Percentiles rank a stretch among this genome's conserved stretches.
phyloP scores from a whole-genome alignment of 2,329 filamentous ascomycete genomes.

The Raffaelea arxii region DNA sequence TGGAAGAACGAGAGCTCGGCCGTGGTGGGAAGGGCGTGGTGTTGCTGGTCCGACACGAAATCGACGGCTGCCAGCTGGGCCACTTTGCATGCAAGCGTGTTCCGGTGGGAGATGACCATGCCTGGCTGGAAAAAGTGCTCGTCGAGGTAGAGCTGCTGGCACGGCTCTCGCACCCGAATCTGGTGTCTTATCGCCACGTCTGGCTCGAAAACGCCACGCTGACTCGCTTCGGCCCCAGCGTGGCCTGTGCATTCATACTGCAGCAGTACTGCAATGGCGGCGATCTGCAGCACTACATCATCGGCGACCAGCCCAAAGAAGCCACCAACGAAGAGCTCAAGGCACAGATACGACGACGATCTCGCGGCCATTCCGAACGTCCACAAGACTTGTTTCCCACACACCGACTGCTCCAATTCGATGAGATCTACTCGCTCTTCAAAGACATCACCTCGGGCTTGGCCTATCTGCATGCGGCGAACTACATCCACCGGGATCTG shows the following conservation, averaged over 20 bases:
- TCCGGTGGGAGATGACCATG: conserved; percentile 87
- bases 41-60: conserved; percentile 80
- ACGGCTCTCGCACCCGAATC: conserved; percentile 83
- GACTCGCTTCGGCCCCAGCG: conserved; percentile 77
- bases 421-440: conserved; percentile 96
- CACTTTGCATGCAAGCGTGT: conserved; percentile 96
- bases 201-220: conserved; percentile 89
- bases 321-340: conserved; percentile 79
- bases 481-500: conserved; percentile 91
- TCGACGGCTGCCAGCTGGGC: conserved; percentile 81
- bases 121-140: conserved; percentile 88
- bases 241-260: conserved; percentile 91
- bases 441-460: conserved; percentile 89
- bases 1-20: conserved; percentile 77
- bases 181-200: conserved; percentile 93
- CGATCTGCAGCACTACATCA: conserved; percentile 78
- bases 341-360: conserved; percentile 72
- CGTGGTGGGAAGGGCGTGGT: conserved; percentile 92
- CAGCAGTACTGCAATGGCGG: conserved; percentile 96
- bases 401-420: conserved; percentile 51
- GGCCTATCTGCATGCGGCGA: conserved; percentile 78
- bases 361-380: conserved; percentile 63
- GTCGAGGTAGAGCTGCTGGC: conserved; percentile 90
- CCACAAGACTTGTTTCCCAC: conserved; percentile 20
- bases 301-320: conserved; percentile 54